Percentiles rank a stretch among this genome's conserved stretches.
Evolutionary conservation across 1,139 yeast species (phyloP).

Genomic region (Yamadazyma taylorii): DNA sequence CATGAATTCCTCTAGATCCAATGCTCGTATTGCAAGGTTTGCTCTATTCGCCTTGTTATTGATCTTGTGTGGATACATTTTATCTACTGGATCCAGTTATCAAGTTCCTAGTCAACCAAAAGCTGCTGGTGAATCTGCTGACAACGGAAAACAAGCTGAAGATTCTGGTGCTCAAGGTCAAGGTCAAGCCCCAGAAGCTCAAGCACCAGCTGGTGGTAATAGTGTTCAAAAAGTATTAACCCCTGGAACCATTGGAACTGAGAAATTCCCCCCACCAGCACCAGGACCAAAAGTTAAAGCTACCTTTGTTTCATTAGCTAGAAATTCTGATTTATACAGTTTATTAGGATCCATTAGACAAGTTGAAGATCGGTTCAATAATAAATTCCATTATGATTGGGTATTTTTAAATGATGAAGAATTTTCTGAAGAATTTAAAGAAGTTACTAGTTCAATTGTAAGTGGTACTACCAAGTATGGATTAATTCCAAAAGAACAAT

Average conservation of each 20-base stretch:
- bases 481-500: constrained; percentile 44
- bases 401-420: constrained; percentile 46
- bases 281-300: constrained; percentile 37
- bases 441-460: constrained; percentile 31
- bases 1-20: constrained; percentile 50
- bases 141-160: constrained; percentile 9
- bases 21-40: constrained; percentile 61
- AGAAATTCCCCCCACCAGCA: constrained; percentile 13
- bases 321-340: constrained; percentile 39
- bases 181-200: constrained; percentile 9
- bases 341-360: constrained; percentile 43
- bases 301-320: constrained; percentile 46
- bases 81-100: constrained; percentile 55
- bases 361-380: constrained; percentile 47
- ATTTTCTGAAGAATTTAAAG: constrained; percentile 41
- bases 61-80: constrained; percentile 57
- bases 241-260: constrained; percentile 17
- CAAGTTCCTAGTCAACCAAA: constrained; percentile 14
- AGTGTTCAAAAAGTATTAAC: constrained; percentile 1
- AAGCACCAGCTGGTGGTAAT: constrained; percentile 11
- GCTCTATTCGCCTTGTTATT: constrained; percentile 59
- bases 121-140: constrained; percentile 8
- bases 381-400: constrained; percentile 46
- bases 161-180: constrained; percentile 5
- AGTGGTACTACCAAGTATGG: constrained; percentile 47